Evolutionary conservation across 441 rosid genomes (phyloP).

Genomic region (Croton setiger): DNA sequence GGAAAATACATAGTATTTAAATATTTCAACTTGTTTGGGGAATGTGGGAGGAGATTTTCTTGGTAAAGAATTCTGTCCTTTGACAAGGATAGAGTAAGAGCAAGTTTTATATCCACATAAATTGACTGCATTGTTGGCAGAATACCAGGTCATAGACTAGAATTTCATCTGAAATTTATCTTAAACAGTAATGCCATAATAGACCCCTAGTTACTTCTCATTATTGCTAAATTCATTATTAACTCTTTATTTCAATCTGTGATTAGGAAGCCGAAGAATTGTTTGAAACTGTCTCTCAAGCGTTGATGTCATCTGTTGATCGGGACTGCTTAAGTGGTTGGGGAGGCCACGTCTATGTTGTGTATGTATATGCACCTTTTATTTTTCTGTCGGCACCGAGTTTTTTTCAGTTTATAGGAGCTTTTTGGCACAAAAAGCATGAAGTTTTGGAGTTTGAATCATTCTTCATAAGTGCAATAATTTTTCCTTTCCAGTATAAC

Average conservation of each 20-base stretch:
- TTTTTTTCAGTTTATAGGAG: neutral
- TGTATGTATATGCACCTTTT: conserved; percentile 48
- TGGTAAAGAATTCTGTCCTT: no score
- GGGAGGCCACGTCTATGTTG: conserved; percentile 96
- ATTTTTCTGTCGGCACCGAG: neutral
- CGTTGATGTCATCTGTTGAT: conserved; percentile 83
- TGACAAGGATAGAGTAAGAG: no score
- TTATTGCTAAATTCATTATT: neutral
- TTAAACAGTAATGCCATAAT: neutral
- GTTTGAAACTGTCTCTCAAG: conserved; percentile 86
- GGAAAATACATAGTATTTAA: no score
- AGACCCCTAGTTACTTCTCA: neutral
- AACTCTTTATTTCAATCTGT: conserved; percentile 14
- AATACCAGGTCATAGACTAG: neutral
- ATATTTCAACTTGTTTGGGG: no score
- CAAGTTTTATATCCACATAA: no score
- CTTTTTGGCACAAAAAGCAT: neutral
- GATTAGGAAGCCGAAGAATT: conserved; percentile 86
- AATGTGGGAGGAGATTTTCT: no score
- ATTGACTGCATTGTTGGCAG: neutral
- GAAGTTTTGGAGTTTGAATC: neutral
- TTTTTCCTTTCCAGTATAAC: neutral
- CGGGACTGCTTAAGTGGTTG: conserved; percentile 97
- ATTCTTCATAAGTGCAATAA: neutral
- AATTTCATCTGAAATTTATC: neutral